Evolutionary conservation across 2,329 filamentous ascomycete genomes (phyloP).

Genomic region (Curvularia sp.): DNA sequence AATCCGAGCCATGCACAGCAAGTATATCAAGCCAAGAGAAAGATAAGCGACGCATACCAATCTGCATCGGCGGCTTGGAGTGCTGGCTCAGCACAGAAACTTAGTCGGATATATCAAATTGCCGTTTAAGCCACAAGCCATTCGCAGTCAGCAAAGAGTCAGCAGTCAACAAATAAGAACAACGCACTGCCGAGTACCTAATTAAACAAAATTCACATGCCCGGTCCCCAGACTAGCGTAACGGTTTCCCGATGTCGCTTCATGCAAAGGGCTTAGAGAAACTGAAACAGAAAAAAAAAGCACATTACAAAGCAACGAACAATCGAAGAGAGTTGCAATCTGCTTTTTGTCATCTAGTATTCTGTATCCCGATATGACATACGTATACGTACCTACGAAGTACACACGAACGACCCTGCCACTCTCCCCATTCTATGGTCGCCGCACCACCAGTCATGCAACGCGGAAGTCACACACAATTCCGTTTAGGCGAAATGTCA

Average conservation of each 20-base stretch:
- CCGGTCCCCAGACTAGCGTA: background rate
- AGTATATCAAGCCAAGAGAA: background rate
- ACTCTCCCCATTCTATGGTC: background rate
- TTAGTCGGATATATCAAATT: background rate
- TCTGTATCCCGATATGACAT: background rate
- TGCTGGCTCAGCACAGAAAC: background rate
- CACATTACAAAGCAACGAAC: conserved; percentile 6
- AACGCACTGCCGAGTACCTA: conserved; percentile 2
- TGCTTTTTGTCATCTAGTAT: background rate
- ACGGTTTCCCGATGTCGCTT: conserved; percentile 11
- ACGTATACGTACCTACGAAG: too few species aligned
- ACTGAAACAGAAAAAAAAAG: conserved; percentile 1
- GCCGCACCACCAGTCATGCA: background rate
- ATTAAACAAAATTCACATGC: conserved; percentile 4
- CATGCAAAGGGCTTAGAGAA: background rate
- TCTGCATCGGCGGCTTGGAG: conserved; percentile 3
- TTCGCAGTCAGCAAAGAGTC: background rate
- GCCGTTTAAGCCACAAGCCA: background rate
- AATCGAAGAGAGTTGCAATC: conserved; percentile 20
- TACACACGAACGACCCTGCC: too few species aligned
- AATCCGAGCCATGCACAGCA: conserved; percentile 2
- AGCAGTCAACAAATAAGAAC: background rate
- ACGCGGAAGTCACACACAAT: background rate
- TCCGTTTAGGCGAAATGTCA: conserved; percentile 1
- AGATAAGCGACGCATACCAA: conserved; percentile 8